Base-by-base conservation (phyloP, 2,329 filamentous ascomycete species). In the Chrysosporium keratinophilum region DNA sequence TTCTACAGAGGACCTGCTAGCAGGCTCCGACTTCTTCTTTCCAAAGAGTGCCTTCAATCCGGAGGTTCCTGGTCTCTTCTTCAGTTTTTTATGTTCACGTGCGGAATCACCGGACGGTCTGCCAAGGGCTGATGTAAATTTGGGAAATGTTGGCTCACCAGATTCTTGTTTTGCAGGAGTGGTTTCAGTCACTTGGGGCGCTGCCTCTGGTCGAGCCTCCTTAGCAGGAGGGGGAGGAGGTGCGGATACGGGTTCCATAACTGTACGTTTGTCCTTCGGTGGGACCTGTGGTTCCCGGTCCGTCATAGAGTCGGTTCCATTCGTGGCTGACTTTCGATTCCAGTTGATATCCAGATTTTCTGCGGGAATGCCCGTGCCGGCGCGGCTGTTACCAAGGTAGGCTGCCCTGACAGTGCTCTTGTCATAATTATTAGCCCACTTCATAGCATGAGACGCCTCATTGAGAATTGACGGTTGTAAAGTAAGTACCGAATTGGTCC, bases 341-440 rank as follows among this genome's bases (percentile, higher is more conserved):
- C 69, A 69, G 52, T 17, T 48, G 63, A 59, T 19, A 59, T 63
- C 56, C 34, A 76, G 69, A 11, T 75, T 72, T 14, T 76, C 72
- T 40, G 73, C 69, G 1, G 73, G 75, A 17, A 73, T 58, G 11
- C 87, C 87, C 55, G 81, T 85, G 19, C 90, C 89, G 41, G 85
- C 83, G 59, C 77, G 81, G 46, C 73, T 74, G 65, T 94, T 84
- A 44, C 82, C 80, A 50, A 97, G 76, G 69, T 97, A 97, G n/a
- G 87, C 83, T 59, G 88, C 83, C 52, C 89, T 83, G 58, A 95
- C 84, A 6, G 84, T 77, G 63, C 93, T 84, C 71, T 93, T 94
- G 71, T 97, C 93, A 66, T 96, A 97, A 63, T 89, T 89, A 69
- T 78, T 91, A 33, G 91, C 88, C 93, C 93, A 98, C 69, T 95